A percentile compares a stretch with the other conserved stretches of the same genome.
phyloP scores from a whole-genome alignment of 495 filamentous ascomycete species.

The Mycothermus thermophilus region DNA sequence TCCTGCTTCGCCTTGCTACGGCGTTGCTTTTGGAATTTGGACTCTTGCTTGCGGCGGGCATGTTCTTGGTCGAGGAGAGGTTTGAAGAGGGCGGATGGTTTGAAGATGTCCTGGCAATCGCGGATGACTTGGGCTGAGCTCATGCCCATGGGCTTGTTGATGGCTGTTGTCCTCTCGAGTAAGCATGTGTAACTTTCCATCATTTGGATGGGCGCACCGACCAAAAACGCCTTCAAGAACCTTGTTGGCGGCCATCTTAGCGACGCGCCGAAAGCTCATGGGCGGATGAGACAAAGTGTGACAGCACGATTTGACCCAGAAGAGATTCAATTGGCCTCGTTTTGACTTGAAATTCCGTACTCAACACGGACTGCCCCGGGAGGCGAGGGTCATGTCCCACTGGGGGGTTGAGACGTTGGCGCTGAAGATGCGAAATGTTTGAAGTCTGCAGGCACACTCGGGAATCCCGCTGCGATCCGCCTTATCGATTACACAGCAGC shows the following conservation, averaged over 20 bases:
- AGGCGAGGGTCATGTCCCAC: no score
- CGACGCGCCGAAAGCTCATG: slow-evolving; percentile 16
- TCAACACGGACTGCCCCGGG: no score
- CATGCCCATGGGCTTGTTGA: slow-evolving; percentile 80
- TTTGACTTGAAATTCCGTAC: no score
- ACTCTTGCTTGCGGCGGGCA: slow-evolving; percentile 36
- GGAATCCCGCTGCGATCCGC: no score
- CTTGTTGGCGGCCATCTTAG: slow-evolving; percentile 43
- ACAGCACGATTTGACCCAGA: not conserved
- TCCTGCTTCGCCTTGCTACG: slow-evolving; percentile 37
- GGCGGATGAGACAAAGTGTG: not conserved
- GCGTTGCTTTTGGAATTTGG: slow-evolving; percentile 38
- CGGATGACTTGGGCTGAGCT: slow-evolving; percentile 82
- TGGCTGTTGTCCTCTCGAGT: slow-evolving; percentile 42
- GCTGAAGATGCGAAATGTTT: no score
- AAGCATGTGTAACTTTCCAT: no score
- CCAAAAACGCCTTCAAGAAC: slow-evolving; percentile 66
- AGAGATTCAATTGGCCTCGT: no score
- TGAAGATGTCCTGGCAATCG: slow-evolving; percentile 67
- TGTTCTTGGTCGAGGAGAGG: slow-evolving; percentile 55
- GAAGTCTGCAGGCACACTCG: no score
- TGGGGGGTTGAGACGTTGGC: no score
- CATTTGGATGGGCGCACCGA: no score
- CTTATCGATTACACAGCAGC: no score
- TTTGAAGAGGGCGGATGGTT: slow-evolving; percentile 60